A percentile compares a stretch with the other conserved stretches of the same genome.
Conservation (phyloP, 345 rosid species). For the rapeseed (Brassica napus) region Da-Ae NC_063451.1:30720501-30721000, state of each 20-base stretch:
- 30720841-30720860: not conserved
- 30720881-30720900: slow-evolving; percentile 7
- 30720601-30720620: not conserved
- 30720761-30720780: not conserved
- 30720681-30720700: too few relatives aligned
- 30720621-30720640: not conserved
- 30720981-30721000: slow-evolving; percentile 19
- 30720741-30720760: not conserved
- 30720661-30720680: not conserved
- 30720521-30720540: too few relatives aligned
- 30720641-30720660: not conserved
- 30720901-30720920: not conserved
- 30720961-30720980: slow-evolving; percentile 5
- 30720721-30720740: not conserved
- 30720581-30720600: not conserved
- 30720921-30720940: slow-evolving; percentile 13
- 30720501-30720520: too few relatives aligned
- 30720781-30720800: not conserved
- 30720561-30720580: too few relatives aligned
- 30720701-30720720: not conserved
- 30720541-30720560: too few relatives aligned
- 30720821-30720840: slow-evolving; percentile 12
- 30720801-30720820: not conserved
- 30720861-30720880: slow-evolving; percentile 25
- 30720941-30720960: not conserved